These are phyloP conservation scores for Clonostachys chloroleuca DNA, from an alignment of 2,329 filamentous ascomycete genomes.

Conservation along the genomic window DNA sequence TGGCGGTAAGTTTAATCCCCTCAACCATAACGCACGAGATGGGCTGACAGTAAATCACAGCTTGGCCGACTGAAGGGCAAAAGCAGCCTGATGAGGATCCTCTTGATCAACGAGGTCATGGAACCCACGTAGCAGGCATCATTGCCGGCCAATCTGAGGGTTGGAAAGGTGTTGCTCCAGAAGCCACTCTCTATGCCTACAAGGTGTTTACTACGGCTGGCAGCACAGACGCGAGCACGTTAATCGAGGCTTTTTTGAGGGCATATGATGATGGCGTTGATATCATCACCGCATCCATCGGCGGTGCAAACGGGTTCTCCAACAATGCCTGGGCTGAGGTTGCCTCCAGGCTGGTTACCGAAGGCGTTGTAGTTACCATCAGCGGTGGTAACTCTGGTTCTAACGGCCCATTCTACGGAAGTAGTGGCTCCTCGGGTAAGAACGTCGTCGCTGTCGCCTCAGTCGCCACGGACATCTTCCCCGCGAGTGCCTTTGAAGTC, in stretches of 20 bases:
- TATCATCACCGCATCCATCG: conserved; percentile 36
- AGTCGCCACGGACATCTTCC: conserved; percentile 20
- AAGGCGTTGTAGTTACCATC: conserved; percentile 43
- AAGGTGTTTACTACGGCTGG: conserved; percentile 15
- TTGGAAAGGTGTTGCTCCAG: conserved; percentile 19
- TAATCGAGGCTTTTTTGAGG: conserved; percentile 27
- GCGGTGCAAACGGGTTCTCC: conserved; percentile 27
- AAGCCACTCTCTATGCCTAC: conserved; percentile 17
- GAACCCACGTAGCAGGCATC: conserved; percentile 22
- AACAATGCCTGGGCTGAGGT: conserved; percentile 36
- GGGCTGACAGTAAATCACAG: too few species aligned
- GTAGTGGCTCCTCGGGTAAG: conserved; percentile 21
- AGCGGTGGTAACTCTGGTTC: conserved; percentile 47
- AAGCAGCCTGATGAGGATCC: conserved; percentile 16
- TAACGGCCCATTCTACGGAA: conserved; percentile 39
- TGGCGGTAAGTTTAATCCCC: not conserved
- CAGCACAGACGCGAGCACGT: conserved; percentile 16
- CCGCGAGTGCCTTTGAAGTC: conserved; percentile 19
- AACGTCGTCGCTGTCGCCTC: conserved; percentile 30
- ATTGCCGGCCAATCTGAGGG: conserved; percentile 15
- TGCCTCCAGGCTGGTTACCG: conserved; percentile 30
- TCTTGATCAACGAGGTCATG: conserved; percentile 14
- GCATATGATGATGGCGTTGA: conserved; percentile 31
- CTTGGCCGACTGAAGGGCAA: not conserved
- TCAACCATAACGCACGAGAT: too few species aligned